phyloP scores from a whole-genome alignment of 768 basidiomycete genomes.

The Pulveroboletus sp. region DNA sequence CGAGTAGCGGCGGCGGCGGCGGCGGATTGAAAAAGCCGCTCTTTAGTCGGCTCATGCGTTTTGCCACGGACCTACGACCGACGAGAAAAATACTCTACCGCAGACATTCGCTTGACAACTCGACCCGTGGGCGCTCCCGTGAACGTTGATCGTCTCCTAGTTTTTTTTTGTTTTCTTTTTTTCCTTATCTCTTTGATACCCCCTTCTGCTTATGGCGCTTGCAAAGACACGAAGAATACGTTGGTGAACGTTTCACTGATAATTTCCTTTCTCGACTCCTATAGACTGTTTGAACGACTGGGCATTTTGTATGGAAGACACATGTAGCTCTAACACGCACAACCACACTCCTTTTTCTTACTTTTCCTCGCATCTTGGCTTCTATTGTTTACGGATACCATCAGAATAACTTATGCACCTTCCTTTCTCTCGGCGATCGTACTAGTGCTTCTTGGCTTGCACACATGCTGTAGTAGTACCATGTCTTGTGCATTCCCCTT shows the following conservation, averaged over 20 bases:
- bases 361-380: background rate
- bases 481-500: slow-evolving; percentile 16
- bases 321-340: slow-evolving; percentile 30
- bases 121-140: slow-evolving; percentile 20
- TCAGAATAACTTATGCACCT: slow-evolving; percentile 24
- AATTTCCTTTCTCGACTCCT: slow-evolving; percentile 6
- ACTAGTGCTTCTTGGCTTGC: slow-evolving; percentile 7
- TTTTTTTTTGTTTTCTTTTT: background rate
- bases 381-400: slow-evolving; percentile 3
- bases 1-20: slow-evolving; percentile 21
- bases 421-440: slow-evolving; percentile 3
- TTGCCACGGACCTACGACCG: slow-evolving; percentile 45
- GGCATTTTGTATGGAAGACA: slow-evolving; percentile 17
- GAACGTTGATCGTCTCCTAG: slow-evolving; percentile 13
- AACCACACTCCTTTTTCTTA: slow-evolving; percentile 19
- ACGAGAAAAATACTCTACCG: slow-evolving; percentile 42
- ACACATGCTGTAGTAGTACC: slow-evolving; percentile 28
- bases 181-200: slow-evolving; percentile 1
- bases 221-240: slow-evolving; percentile 8
- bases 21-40: slow-evolving; percentile 51
- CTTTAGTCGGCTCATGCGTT: slow-evolving; percentile 57
- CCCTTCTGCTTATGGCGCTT: slow-evolving; percentile 9
- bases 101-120: slow-evolving; percentile 48
- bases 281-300: slow-evolving; percentile 23
- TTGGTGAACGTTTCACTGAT: slow-evolving; percentile 9